Conservation (phyloP, 139 green algal species). For the Deuterostichococcus epilithicus region DNA sequence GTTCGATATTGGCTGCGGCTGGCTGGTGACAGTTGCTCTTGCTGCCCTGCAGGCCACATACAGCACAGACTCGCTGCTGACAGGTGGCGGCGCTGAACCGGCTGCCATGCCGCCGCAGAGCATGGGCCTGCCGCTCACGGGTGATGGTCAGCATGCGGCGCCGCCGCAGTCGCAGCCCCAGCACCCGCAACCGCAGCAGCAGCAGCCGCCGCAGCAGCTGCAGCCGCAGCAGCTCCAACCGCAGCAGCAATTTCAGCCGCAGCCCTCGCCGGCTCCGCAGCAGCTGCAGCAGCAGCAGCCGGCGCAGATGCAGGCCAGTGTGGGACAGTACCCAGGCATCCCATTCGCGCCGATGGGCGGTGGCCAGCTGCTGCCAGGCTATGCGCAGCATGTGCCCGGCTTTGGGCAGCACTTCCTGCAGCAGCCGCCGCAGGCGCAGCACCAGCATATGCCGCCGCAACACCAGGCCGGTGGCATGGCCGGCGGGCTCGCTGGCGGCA, state of each 20-base stretch:
- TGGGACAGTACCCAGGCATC: not conserved
- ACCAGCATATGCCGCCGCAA: not conserved
- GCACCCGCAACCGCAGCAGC: not conserved
- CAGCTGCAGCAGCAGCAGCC: not conserved
- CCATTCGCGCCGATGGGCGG: not conserved
- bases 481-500: not conserved
- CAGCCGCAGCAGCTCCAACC: not conserved
- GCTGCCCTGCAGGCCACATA: too few relatives aligned
- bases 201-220: not conserved
- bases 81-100: too few relatives aligned
- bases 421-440: not conserved
- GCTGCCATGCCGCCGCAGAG: not conserved
- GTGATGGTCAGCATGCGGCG: not conserved
- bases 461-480: not conserved
- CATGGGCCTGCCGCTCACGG: not conserved
- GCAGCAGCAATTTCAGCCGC: not conserved
- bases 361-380: not conserved
- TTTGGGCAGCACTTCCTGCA: not conserved
- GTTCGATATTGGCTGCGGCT: too few relatives aligned
- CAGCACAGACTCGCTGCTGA: too few relatives aligned
- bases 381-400: not conserved
- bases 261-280: not conserved
- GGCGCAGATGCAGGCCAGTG: not conserved
- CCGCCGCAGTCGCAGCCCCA: slow-evolving; percentile 2
- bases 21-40: too few relatives aligned